phyloP scores from a whole-genome alignment of 2,329 filamentous ascomycete genomes.

The Exophiala sp. region DNA sequence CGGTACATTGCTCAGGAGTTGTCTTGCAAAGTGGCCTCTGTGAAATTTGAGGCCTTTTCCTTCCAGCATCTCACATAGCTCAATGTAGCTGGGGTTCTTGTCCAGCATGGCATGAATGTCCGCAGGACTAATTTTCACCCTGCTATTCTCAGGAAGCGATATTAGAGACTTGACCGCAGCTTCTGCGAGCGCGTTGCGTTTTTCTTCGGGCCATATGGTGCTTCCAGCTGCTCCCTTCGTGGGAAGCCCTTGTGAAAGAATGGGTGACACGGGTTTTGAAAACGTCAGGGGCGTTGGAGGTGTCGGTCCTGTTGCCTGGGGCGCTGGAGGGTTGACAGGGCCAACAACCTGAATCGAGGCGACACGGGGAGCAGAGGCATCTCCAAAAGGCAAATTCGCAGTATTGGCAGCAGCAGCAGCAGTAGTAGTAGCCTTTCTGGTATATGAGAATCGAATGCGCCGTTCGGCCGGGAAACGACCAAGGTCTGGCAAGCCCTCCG shows the following conservation, averaged over 20 bases:
- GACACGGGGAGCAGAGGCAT: neutral
- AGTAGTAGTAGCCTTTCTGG: neutral
- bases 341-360: neutral
- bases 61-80: conserved; percentile 51
- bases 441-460: conserved; percentile 19
- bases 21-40: conserved; percentile 49
- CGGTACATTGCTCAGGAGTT: conserved; percentile 37
- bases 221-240: conserved; percentile 14
- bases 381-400: neutral
- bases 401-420: neutral
- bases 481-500: conserved; percentile 26
- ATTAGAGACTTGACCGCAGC: conserved; percentile 47
- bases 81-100: conserved; percentile 50
- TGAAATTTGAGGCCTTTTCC: conserved; percentile 46
- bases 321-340: neutral
- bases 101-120: conserved; percentile 46
- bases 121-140: conserved; percentile 35
- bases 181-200: conserved; percentile 47
- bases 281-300: neutral
- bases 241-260: conserved; percentile 11
- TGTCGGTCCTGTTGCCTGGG: neutral
- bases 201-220: conserved; percentile 46
- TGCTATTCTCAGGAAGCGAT: conserved; percentile 38
- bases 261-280: neutral
- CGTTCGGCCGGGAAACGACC: conserved; percentile 31